Evolutionary conservation across 2,329 filamentous ascomycete genomes (phyloP).

Genomic region (Calonectria hawksworthii): DNA sequence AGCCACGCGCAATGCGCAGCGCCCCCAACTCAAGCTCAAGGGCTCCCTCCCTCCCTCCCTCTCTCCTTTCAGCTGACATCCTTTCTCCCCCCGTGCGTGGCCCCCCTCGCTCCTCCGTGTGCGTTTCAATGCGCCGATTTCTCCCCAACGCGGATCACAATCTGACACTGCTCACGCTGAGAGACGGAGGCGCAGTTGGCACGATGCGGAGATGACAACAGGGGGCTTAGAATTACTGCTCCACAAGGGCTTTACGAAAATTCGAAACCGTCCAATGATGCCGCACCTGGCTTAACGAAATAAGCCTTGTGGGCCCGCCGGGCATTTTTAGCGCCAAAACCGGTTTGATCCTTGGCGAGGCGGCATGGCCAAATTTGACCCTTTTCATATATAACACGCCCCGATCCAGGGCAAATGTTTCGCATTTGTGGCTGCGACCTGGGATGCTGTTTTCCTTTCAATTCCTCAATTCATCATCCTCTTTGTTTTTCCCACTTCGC

Average conservation of each 20-base stretch:
- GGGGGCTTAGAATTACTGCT: conserved; percentile 1
- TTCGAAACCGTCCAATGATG: not conserved
- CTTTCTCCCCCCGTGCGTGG: too few species aligned
- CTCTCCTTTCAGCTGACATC: too few species aligned
- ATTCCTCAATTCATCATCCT: too few species aligned
- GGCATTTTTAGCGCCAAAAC: not conserved
- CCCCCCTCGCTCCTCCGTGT: not conserved
- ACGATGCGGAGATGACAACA: conserved; percentile 4
- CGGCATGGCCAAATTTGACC: not conserved
- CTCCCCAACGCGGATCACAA: not conserved
- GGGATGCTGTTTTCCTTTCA: not conserved
- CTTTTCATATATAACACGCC: not conserved
- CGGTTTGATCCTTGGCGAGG: not conserved
- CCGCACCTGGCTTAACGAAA: not conserved
- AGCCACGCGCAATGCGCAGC: not conserved
- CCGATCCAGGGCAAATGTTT: not conserved
- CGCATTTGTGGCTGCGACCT: conserved; percentile 31
- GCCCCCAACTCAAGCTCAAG: too few species aligned
- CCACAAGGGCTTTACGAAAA: conserved; percentile 12
- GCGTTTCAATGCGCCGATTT: not conserved
- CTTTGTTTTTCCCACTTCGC: too few species aligned
- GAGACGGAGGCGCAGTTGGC: not conserved
- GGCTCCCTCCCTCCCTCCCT: too few species aligned
- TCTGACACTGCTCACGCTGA: not conserved
- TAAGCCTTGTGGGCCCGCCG: not conserved